phyloP scores from a whole-genome alignment of 495 filamentous ascomycete genomes.

The Aspergillus avenaceus region DNA sequence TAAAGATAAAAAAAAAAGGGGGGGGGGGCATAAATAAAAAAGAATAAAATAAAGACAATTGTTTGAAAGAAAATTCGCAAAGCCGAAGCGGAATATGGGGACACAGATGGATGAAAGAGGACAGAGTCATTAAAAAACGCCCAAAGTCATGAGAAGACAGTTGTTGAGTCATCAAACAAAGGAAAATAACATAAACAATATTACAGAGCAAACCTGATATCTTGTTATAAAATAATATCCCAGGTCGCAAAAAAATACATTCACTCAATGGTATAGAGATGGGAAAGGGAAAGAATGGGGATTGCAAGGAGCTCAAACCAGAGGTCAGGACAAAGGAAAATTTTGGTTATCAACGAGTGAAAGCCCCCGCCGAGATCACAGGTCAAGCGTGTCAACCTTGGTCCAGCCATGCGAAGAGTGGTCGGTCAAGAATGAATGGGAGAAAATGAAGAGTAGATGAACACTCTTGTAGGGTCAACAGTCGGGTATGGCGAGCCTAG shows the following conservation, averaged over 20 bases:
- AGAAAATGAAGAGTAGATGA: conserved; percentile 2
- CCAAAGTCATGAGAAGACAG: conserved; percentile 10
- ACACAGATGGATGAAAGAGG: conserved; percentile 11
- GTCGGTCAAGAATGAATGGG: conserved; percentile 3
- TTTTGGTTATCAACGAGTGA: conserved; percentile 11
- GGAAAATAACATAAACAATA: conserved; percentile 20
- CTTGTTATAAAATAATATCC: conserved; percentile 9
- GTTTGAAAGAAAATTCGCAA: conserved; percentile 13
- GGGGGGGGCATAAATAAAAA: too few relatives aligned
- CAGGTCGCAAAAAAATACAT: conserved; percentile 9
- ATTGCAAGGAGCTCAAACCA: conserved; percentile 18
- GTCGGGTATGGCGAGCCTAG: background rate
- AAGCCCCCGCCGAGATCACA: conserved; percentile 11
- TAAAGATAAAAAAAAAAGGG: conserved; percentile 8
- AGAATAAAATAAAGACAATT: conserved; percentile 7
- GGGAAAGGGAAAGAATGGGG: conserved; percentile 15
- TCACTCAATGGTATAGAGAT: conserved; percentile 19
- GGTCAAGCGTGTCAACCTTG: conserved; percentile 2
- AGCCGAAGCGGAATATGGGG: conserved; percentile 12
- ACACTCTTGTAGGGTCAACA: background rate
- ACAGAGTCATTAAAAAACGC: conserved; percentile 14
- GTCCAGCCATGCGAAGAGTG: conserved; percentile 3
- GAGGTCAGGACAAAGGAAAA: conserved; percentile 22
- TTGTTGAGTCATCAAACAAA: conserved; percentile 22
- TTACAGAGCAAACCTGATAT: conserved; percentile 18